Evolutionary conservation across 1,284 basidiomycete species (phyloP).

Genomic region (Neotropicomus parvogracilis): DNA sequence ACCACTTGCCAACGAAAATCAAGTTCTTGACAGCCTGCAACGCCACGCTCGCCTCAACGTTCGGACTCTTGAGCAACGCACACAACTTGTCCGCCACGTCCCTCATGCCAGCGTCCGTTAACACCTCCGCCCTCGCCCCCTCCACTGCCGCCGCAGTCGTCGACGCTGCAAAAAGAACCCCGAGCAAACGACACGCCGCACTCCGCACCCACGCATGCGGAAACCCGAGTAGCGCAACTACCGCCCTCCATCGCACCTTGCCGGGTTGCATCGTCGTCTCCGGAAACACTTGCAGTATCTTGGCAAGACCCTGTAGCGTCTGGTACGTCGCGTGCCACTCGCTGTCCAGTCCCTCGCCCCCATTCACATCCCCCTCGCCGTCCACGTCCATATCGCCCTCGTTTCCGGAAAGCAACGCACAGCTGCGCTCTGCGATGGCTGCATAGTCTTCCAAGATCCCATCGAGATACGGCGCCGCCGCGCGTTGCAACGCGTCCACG

Average conservation of each 20-base stretch:
- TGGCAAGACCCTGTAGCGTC: conserved; percentile 63
- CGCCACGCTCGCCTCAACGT: conserved; percentile 74
- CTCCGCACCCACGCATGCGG: conserved; percentile 95
- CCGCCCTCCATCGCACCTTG: conserved; percentile 59
- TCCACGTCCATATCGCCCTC: conserved; percentile 43
- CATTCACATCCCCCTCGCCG: conserved; percentile 25
- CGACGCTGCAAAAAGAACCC: conserved; percentile 58
- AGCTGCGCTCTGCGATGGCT: conserved; percentile 48
- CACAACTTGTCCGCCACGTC: conserved; percentile 76
- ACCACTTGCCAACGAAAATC: conserved; percentile 87
- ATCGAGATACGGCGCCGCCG: conserved; percentile 47
- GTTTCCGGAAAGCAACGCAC: conserved; percentile 35
- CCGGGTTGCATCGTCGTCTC: conserved; percentile 31
- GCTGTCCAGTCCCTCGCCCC: neutral
- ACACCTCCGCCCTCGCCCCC: conserved; percentile 25
- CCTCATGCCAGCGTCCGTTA: conserved; percentile 56
- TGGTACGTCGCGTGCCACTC: conserved; percentile 90
- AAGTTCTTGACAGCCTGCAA: conserved; percentile 93
- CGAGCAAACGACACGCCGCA: conserved; percentile 76
- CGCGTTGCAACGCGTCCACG: conserved; percentile 59
- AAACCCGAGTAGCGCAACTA: conserved; percentile 74
- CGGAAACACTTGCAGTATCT: conserved; percentile 61
- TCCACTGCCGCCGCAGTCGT: conserved; percentile 17
- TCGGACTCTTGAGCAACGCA: conserved; percentile 77
- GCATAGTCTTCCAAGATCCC: conserved; percentile 61